A percentile compares a stretch with the other conserved stretches of the same genome.
These are phyloP conservation scores for Inonotus hispidus DNA, from an alignment of 1,284 basidiomycete species.

Conservation along the genomic window DNA sequence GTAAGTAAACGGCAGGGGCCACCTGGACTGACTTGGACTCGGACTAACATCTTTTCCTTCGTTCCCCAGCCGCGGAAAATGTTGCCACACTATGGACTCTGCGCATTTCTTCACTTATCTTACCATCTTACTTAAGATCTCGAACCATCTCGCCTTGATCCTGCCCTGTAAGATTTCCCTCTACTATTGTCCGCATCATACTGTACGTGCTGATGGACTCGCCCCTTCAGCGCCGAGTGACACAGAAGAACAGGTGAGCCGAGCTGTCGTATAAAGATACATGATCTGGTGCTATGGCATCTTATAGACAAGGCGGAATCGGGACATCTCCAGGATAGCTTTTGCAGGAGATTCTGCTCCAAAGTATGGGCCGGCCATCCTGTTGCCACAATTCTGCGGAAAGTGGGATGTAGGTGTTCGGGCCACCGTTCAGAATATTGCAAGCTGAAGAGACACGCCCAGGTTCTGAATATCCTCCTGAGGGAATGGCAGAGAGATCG, in stretches of 20 bases:
- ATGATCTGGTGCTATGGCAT: background rate
- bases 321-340: slow-evolving; percentile 48
- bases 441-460: background rate
- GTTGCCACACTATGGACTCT: slow-evolving; percentile 56
- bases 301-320: slow-evolving; percentile 49
- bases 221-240: slow-evolving; percentile 48
- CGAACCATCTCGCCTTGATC: slow-evolving; percentile 80
- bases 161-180: slow-evolving; percentile 50
- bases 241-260: slow-evolving; percentile 52
- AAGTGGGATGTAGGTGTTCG: slow-evolving; percentile 67
- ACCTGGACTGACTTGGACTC: background rate
- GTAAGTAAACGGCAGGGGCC: slow-evolving; percentile 32
- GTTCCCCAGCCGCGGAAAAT: slow-evolving; percentile 50
- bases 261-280: background rate
- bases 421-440: background rate
- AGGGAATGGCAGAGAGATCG: slow-evolving; percentile 57
- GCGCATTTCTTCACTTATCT: slow-evolving; percentile 70
- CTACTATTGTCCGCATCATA: background rate
- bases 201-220: background rate
- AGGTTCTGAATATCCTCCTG: slow-evolving; percentile 66
- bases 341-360: slow-evolving; percentile 53
- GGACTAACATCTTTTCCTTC: slow-evolving; percentile 7
- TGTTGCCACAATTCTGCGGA: slow-evolving; percentile 65
- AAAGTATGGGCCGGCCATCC: slow-evolving; percentile 55
- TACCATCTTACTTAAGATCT: slow-evolving; percentile 74